Evolutionary conservation across 768 basidiomycete genomes (phyloP), one percentile per base, ranked within the genome.

Genomic region (Russula lepida): DNA sequence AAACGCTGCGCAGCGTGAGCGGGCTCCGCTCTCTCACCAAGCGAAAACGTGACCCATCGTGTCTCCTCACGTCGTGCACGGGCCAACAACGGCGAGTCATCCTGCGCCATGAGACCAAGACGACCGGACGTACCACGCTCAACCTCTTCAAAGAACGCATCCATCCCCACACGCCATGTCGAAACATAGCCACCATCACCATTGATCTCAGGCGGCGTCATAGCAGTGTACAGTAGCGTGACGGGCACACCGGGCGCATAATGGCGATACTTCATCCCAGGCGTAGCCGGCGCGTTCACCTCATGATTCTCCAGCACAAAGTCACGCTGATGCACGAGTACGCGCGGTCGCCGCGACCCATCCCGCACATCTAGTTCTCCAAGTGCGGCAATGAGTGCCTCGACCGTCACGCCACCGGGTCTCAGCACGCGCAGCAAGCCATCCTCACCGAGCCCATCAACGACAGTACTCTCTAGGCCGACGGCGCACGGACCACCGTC

Each of bases 251-350:
- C 76, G 2, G 97, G 97, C 25, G 95, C 89, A 71, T 99, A 99
- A 74, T 99, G 97, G 54, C 88, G 83, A 72, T 99, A 99, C 74
- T 99, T 99, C 95, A 98, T 97, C 33, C 97, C 97, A 2, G 97
- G 97, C 0, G 97, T 98, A 8, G 92, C 93, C 9, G 97, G 97
- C 0, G 85, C 81, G 41, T 78, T 76, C 71, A 92, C 90, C 59
- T 89, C 76, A n/a, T 72, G 72, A 41, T 81, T 77, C 68, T 89
- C 89, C 33, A 63, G 56, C 17, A 74, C 67, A 69, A 85, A 95
- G 71, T 95, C 91, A 13, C 90, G 82, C 55, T 81, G 78, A 70
- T 92, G 88, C 13, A 93, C 90, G 56, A 93, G 77, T 30, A 92
- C 86, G 17, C 73, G 69, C 21, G 30, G 49, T 44, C 1, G 21